These are phyloP conservation scores for Testicularia cyperi DNA, from an alignment of 1,284 basidiomycete species.

Conservation along the genomic window DNA sequence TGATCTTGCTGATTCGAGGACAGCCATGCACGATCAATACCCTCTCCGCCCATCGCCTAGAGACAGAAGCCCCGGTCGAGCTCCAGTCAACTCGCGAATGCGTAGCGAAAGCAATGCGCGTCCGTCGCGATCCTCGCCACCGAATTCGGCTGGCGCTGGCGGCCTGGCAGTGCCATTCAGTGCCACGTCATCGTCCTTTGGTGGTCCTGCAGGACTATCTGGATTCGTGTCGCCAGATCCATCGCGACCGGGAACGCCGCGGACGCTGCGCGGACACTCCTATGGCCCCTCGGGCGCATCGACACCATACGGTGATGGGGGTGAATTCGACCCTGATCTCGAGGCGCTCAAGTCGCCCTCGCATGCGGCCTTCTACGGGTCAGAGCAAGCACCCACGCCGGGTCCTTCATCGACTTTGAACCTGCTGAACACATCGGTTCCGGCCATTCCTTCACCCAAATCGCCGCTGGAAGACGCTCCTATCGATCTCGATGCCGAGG, in stretches of 20 bases:
- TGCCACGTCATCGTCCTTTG: constrained; percentile 3
- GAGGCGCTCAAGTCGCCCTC: neutral
- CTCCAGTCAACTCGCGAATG: no score
- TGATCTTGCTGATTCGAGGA: constrained; percentile 15
- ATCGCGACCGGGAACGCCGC: neutral
- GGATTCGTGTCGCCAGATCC: constrained; percentile 13
- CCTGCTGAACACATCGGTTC: constrained; percentile 12
- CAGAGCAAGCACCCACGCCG: neutral
- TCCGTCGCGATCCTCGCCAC: constrained; percentile 2
- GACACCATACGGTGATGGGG: neutral
- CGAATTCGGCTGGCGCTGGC: constrained; percentile 10
- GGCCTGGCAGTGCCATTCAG: constrained; percentile 5
- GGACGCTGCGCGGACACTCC: neutral
- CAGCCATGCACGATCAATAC: constrained; percentile 1
- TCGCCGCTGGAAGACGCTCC: constrained; percentile 34
- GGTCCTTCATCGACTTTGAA: constrained; percentile 25
- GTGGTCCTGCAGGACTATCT: no score
- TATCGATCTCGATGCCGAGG: constrained; percentile 67
- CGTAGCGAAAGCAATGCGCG: neutral
- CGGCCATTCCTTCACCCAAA: constrained; percentile 5
- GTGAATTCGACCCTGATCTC: neutral
- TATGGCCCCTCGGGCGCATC: neutral
- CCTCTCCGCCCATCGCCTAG: no score
- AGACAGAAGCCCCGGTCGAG: no score
- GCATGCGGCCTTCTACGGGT: neutral